A percentile compares a stretch with the other conserved stretches of the same genome.
These are phyloP conservation scores for Sporisorium reilianum DNA, from an alignment of 1,284 basidiomycete genomes.

Conservation along the genomic window DNA sequence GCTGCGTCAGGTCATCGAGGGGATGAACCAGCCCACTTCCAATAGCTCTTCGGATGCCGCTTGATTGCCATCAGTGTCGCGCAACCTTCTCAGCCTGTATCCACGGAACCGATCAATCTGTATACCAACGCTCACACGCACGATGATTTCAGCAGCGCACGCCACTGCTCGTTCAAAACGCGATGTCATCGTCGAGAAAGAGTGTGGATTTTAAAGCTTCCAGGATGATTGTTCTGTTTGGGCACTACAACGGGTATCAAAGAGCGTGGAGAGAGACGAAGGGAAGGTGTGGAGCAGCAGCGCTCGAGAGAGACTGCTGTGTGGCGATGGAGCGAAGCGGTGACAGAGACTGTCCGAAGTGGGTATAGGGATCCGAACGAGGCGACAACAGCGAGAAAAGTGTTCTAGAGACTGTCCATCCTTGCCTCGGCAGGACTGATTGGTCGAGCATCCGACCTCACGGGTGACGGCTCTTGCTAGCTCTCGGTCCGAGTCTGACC, in stretches of 20 bases:
- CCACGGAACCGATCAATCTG: not conserved
- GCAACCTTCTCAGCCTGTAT: not conserved
- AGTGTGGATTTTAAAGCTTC: not conserved
- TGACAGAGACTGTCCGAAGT: not conserved
- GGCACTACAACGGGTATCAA: not conserved
- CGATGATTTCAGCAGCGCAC: not conserved
- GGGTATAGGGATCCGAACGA: not conserved
- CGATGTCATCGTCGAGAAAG: not conserved
- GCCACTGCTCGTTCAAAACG: not conserved
- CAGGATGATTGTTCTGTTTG: not conserved
- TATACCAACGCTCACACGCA: constrained; percentile 10
- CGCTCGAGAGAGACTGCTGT: not conserved
- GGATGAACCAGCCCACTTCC: constrained; percentile 20
- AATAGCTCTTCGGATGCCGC: not conserved
- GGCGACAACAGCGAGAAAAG: too few relatives aligned
- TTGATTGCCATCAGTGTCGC: not conserved
- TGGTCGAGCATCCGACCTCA: not conserved
- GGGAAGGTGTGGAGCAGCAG: not conserved
- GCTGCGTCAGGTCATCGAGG: constrained; percentile 57
- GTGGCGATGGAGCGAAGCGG: not conserved
- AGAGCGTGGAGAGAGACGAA: not conserved
- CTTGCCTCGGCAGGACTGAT: not conserved
- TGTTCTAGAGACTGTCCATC: too few relatives aligned
- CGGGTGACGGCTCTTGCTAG: not conserved
- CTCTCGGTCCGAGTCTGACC: not conserved